These are phyloP conservation scores for Pyrenochaeta sp. DNA, from an alignment of 2,329 filamentous ascomycete genomes.

Conservation along the genomic window DNA sequence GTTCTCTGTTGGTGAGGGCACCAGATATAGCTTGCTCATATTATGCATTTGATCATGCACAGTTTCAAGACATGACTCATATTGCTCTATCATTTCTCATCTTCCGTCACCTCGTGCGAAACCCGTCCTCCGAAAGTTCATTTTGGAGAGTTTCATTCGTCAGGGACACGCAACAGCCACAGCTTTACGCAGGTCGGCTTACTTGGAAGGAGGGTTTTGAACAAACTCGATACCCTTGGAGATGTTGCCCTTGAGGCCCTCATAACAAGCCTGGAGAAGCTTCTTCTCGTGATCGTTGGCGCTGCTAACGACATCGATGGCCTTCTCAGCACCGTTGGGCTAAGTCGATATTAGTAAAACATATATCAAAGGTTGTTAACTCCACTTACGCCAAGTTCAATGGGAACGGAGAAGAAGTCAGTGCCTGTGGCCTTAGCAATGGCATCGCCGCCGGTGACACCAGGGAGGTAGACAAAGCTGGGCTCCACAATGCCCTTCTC, in stretches of 20 bases:
- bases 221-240: constrained; percentile 91
- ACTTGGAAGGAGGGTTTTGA: constrained; percentile 74
- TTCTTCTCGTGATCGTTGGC: constrained; percentile 89
- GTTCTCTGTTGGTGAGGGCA: constrained; percentile 1
- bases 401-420: constrained; percentile 95
- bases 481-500: constrained; percentile 94
- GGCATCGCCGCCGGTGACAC: constrained; percentile 85
- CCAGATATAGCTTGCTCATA: constrained; percentile 6
- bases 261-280: constrained; percentile 77
- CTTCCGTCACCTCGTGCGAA: constrained; percentile 16
- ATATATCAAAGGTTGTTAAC: not conserved
- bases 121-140: constrained; percentile 23
- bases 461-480: constrained; percentile 93
- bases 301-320: constrained; percentile 76
- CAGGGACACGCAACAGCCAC: too few species aligned
- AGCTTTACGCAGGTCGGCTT: constrained; percentile 15
- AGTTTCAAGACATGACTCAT: constrained; percentile 18
- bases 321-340: constrained; percentile 87
- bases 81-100: constrained; percentile 19
- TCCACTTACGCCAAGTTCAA: constrained; percentile 88
- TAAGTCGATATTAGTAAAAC: constrained; percentile 51
- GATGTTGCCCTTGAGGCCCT: constrained; percentile 91
- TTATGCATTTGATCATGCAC: constrained; percentile 11
- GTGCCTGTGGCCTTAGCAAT: constrained; percentile 82
- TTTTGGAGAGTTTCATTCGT: too few species aligned